Evolutionary conservation across 2,329 filamentous ascomycete genomes (phyloP).

Genomic region (Phialemonium atrogriseum): DNA sequence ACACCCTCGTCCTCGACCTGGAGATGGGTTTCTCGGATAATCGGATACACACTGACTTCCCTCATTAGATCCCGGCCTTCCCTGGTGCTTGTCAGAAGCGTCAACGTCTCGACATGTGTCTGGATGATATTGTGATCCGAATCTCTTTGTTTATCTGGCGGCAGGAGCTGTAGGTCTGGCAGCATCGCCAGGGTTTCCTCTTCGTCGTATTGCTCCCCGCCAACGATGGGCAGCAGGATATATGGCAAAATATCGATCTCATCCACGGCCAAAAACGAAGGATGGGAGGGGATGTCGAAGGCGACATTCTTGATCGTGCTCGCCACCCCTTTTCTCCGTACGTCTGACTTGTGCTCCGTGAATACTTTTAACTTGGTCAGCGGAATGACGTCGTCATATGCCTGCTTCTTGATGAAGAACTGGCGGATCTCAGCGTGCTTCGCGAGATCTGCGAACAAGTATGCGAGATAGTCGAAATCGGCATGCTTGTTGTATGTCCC

Average conservation of each 20-base stretch:
- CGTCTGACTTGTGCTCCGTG: slow-evolving; percentile 77
- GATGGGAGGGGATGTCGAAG: slow-evolving; percentile 71
- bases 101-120: slow-evolving; percentile 82
- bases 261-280: slow-evolving; percentile 59
- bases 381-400: slow-evolving; percentile 78
- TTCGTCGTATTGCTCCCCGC: slow-evolving; percentile 77
- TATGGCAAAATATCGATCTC: slow-evolving; percentile 81
- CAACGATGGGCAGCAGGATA: slow-evolving; percentile 78
- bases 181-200: slow-evolving; percentile 84
- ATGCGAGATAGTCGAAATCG: slow-evolving; percentile 87
- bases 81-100: slow-evolving; percentile 71
- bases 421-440: slow-evolving; percentile 68
- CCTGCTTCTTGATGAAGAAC: slow-evolving; percentile 66
- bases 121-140: slow-evolving; percentile 66
- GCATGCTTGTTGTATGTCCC: slow-evolving; percentile 76
- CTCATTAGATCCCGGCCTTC: slow-evolving; percentile 69
- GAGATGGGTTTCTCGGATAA: slow-evolving; percentile 78
- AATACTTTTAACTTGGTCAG: slow-evolving; percentile 90
- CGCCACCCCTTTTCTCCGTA: slow-evolving; percentile 88
- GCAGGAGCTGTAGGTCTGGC: slow-evolving; percentile 79
- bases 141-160: slow-evolving; percentile 84
- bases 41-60: slow-evolving; percentile 74
- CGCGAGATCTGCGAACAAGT: slow-evolving; percentile 87
- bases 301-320: slow-evolving; percentile 90
- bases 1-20: slow-evolving; percentile 72